Evolutionary conservation across 305 asterid genomes (phyloP).

Genomic region (Striga hermonthica): DNA sequence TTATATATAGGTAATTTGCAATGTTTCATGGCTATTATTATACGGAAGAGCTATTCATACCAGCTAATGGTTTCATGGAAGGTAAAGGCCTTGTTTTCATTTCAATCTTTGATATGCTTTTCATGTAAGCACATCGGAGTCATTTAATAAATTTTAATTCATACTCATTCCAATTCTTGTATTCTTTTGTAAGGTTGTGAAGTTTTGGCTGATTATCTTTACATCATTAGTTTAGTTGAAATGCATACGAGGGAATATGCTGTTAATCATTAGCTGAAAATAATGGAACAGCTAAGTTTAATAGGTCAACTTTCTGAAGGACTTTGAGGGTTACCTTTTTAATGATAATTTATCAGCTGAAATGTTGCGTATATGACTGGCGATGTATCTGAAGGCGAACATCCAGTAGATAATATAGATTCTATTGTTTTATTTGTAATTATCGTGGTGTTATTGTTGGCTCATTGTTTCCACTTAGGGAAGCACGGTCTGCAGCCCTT

Average conservation of each 20-base stretch:
- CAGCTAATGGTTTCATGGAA: slow-evolving; percentile 6
- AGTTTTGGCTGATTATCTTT: slow-evolving; percentile 3
- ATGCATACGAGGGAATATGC: background rate
- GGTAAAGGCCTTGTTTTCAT: background rate
- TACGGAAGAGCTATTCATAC: slow-evolving; percentile 6
- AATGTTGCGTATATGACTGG: slow-evolving; percentile 3
- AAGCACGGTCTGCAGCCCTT: slow-evolving; percentile 62
- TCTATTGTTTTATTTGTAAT: slow-evolving; percentile 4
- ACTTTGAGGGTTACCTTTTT: background rate
- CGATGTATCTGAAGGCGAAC: slow-evolving; percentile 9
- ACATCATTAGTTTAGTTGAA: slow-evolving; percentile 2
- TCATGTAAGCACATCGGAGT: background rate
- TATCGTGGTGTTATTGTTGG: slow-evolving; percentile 26
- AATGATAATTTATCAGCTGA: slow-evolving; percentile 15
- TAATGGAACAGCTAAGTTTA: background rate
- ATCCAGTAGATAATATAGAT: background rate
- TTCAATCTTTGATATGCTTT: slow-evolving; percentile 5
- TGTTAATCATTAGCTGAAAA: no score
- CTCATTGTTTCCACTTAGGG: slow-evolving; percentile 46
- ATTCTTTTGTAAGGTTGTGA: background rate
- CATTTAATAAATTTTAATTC: no score
- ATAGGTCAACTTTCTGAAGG: background rate
- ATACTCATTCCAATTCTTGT: background rate
- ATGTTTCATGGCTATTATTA: background rate
- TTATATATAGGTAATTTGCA: slow-evolving; percentile 57